Percentiles rank a stretch among this genome's conserved stretches.
Conservation (phyloP, 2,329 filamentous ascomycete species). For the Aspergillaceae sp. region DNA sequence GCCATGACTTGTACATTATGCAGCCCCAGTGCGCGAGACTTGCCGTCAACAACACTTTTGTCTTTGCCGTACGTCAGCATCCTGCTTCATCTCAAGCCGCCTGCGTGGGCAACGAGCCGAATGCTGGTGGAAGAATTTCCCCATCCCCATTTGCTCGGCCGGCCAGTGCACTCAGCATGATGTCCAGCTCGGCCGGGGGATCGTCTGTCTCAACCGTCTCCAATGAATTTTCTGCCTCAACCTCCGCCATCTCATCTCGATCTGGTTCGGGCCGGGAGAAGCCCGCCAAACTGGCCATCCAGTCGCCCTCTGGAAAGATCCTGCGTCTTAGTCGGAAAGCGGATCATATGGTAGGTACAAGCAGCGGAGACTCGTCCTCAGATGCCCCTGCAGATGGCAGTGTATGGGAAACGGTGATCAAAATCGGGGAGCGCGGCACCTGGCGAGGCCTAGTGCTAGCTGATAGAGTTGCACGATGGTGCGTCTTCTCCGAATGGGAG, state of each 20-base stretch:
- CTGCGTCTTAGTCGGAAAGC: constrained; percentile 52
- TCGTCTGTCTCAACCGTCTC: constrained; percentile 42
- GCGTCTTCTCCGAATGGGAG: constrained; percentile 62
- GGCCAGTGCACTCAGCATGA: constrained; percentile 53
- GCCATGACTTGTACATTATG: constrained; percentile 92
- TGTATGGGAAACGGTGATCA: constrained; percentile 59
- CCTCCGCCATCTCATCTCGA: constrained; percentile 47
- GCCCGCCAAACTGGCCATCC: constrained; percentile 90
- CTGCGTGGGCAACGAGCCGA: constrained; percentile 25
- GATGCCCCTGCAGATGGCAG: constrained; percentile 43
- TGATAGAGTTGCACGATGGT: constrained; percentile 58
- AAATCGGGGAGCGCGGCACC: constrained; percentile 54
- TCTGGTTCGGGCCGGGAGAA: constrained; percentile 48
- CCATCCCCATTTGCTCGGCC: constrained; percentile 48
- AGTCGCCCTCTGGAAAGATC: constrained; percentile 91
- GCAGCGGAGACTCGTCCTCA: constrained; percentile 24
- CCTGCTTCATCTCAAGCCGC: constrained; percentile 52
- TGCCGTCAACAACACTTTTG: constrained; percentile 93
- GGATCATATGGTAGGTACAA: constrained; percentile 35
- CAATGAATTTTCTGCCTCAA: constrained; percentile 34
- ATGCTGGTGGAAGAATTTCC: constrained; percentile 38
- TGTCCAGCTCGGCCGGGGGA: constrained; percentile 45
- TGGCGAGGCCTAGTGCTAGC: constrained; percentile 58
- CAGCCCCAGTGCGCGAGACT: constrained; percentile 87
- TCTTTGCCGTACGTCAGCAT: constrained; percentile 92